Evolutionary conservation across 129 eudicot species (phyloP), one percentile per base, ranked within the genome.

Genomic region (Heracleum sosnowskyi): DNA sequence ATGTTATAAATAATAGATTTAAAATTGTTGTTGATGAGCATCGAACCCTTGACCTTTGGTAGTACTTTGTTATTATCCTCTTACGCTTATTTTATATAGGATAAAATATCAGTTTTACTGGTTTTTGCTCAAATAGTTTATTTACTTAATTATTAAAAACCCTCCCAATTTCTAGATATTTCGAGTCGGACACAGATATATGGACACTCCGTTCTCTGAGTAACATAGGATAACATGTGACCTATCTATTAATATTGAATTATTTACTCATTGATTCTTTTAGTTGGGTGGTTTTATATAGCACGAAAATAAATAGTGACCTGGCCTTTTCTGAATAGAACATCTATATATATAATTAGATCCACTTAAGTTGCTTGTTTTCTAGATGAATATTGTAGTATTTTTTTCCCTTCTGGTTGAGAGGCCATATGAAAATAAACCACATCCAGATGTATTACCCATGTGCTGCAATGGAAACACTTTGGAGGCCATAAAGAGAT

Each of bases 341-440:
- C 29, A 22, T 55, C 24, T 6, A 22, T 55, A 55, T 0, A 22
- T 24, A 24, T 29, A 55, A 55, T 6, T 55, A 55, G 63, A 55
- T 55, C 11, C 26, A 24, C 10, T 55, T 55, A 22, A 51, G 63
- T 55, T 22, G 28, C 63, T 55, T 22, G 26, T 55, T 55, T 22
- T 55, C 24, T 12, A 55, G 63, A 55, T 55, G 3, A 55, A 22
- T 7, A 55, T 18, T 22, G 63, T 22, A 22, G 7, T 55, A 2
- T 55, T 24, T 5, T 55, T 6, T 24, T 24, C 29, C 28, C 63
- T 18, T 18, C 9, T 69, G 44, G 46, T 20, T 69, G 13, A 9
- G 28, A 69, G 74, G 74, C 74, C 18, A 70, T 70, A 37, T 41
- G 45, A 33, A 35, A 70, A 8, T 35, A 70, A 70, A 70, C 40